These are phyloP conservation scores for Petrea volubilis DNA, from an alignment of 257 asterid species.

Conservation along the genomic window DNA sequence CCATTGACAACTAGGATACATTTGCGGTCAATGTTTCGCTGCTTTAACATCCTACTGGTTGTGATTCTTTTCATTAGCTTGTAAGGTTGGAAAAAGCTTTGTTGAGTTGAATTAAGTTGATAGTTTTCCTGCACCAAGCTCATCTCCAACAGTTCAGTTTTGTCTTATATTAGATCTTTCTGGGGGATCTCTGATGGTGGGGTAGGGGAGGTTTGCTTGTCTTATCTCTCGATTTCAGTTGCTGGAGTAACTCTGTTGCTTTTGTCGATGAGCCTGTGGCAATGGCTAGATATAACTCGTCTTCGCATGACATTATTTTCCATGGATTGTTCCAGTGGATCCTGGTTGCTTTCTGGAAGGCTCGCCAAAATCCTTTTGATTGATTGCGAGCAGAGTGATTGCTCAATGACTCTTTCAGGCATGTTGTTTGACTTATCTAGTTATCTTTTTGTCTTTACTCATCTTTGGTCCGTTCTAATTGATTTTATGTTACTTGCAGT, in stretches of 20 bases:
- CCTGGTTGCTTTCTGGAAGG: slow-evolving; percentile 95
- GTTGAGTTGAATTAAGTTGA: not conserved
- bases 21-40: not conserved
- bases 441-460: slow-evolving; percentile 1
- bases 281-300: not conserved
- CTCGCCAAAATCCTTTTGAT: slow-evolving; percentile 89
- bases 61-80: not conserved
- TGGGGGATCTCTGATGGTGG: not conserved
- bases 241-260: not conserved
- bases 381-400: slow-evolving; percentile 89
- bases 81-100: not conserved
- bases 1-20: not conserved
- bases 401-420: slow-evolving; percentile 91
- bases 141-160: not conserved
- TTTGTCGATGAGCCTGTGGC: not conserved
- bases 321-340: slow-evolving; percentile 49
- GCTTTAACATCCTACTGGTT: not conserved
- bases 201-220: not conserved
- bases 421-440: slow-evolving; percentile 30
- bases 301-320: slow-evolving; percentile 20
- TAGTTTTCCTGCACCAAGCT: not conserved
- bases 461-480: slow-evolving; percentile 16
- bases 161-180: not conserved
- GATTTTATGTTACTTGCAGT: not conserved
- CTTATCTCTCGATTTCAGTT: slow-evolving; percentile 13